Base-by-base conservation (phyloP, 2,329 filamentous ascomycete species). In the Pseudocercospora pini-densiflorae region DNA sequence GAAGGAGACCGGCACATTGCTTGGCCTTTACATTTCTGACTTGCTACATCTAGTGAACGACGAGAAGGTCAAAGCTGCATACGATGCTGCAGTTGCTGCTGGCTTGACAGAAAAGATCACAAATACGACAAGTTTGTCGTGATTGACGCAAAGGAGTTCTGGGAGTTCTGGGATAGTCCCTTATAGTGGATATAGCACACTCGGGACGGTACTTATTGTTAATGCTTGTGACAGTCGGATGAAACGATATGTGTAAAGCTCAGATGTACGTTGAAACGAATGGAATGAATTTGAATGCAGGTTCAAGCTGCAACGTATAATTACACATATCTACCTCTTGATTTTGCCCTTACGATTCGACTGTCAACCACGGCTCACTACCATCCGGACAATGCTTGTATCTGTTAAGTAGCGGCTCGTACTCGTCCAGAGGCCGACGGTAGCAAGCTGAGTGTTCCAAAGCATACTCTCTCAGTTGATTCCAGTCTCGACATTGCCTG, bases 351-450 rank as follows among this genome's bases (percentile, higher is more conserved):
- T 45, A 27, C 27, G 27, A 27, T 27, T 6, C 3, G 3, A 6
- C 27, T 27, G 27, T 27, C 27, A 54, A 8, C 29, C 8, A 31
- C 2, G 59, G 59, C 29, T 27, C 36, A 12, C 59, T 54, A 43
- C 59, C 59, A 61, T 61, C 59, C 9, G 59, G 59, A 33, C 59
- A 61, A 31, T 61, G 14, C 29, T 61, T 61, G 21, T 61, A 61
- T 53, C 59, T 19, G 24, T 61, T 45, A 5, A 61, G 23, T 1
- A 61, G 10, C n/a, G 59, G 45, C 2, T 19, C 59, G 47, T 54
- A 61, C 27, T 36, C 24, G 36, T 61, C 45, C 24, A 61, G n/a
- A 6, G 59, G 45, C 10, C 59, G 14, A 16, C 24, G 59, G 14
- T 54, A 61, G 27, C 59, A 61, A 33, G 59, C 59, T 9, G 59